These are phyloP conservation scores for Stevia rebaudiana DNA, from an alignment of 140 eudicot genomes.

Conservation along the genomic window DNA sequence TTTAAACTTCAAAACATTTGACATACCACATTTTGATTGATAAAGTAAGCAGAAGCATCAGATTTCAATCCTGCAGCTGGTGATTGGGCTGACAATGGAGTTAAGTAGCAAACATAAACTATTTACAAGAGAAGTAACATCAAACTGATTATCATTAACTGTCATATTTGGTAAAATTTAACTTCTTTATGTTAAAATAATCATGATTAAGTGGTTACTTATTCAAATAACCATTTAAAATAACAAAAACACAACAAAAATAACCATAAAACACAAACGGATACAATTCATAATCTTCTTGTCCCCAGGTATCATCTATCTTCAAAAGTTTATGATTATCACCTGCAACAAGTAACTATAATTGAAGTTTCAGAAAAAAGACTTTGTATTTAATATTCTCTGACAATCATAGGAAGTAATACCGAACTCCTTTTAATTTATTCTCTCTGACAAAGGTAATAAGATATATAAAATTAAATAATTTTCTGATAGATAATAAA, in stretches of 20 bases:
- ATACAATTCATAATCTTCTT: slow-evolving; percentile 48
- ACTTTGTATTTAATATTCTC: background rate
- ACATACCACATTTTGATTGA: slow-evolving; percentile 47
- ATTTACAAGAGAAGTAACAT: background rate
- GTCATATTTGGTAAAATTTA: background rate
- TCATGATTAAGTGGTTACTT: background rate
- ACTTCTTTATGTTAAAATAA: background rate
- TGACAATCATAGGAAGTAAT: background rate
- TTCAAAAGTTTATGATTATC: slow-evolving; percentile 16
- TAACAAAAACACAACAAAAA: too few species aligned
- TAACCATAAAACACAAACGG: too few species aligned
- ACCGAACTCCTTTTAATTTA: too few species aligned
- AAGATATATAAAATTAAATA: background rate
- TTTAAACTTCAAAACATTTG: background rate
- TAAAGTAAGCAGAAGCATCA: slow-evolving; percentile 25
- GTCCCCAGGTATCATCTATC: slow-evolving; percentile 50
- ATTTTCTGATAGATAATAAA: background rate
- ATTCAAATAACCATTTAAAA: background rate
- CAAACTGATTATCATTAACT: background rate
- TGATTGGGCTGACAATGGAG: slow-evolving; percentile 40
- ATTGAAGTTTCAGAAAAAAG: background rate
- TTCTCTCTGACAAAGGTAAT: background rate
- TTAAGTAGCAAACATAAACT: slow-evolving; percentile 19
- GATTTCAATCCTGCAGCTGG: slow-evolving; percentile 36
- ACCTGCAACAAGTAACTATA: slow-evolving; percentile 32